phyloP scores from a whole-genome alignment of 148 eudicot species.

The Rhododendron kiyosumense region DNA sequence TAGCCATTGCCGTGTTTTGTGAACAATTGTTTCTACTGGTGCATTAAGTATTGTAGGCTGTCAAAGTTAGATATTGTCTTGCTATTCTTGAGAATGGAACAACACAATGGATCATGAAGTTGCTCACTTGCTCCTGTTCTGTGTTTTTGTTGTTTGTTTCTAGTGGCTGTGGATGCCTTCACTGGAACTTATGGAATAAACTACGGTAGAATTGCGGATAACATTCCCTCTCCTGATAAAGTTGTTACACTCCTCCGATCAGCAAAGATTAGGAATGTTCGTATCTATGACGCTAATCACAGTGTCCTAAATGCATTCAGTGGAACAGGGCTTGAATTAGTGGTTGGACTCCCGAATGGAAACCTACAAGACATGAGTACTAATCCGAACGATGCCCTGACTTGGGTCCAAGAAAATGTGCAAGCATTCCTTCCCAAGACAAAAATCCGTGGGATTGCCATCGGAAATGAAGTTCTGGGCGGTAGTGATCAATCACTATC shows the following conservation, averaged over 20 bases:
- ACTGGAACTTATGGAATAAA: slow-evolving; percentile 62
- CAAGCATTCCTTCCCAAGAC: slow-evolving; percentile 49
- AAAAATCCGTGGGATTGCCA: slow-evolving; percentile 58
- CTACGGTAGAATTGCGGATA: slow-evolving; percentile 69
- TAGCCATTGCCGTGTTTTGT: background rate
- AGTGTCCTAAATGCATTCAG: slow-evolving; percentile 63
- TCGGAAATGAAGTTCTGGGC: slow-evolving; percentile 71
- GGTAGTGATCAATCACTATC: slow-evolving; percentile 37
- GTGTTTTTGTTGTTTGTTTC: slow-evolving; percentile 7
- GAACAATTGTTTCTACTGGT: background rate
- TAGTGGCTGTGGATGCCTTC: slow-evolving; percentile 18
- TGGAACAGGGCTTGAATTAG: slow-evolving; percentile 64
- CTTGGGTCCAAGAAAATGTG: slow-evolving; percentile 65
- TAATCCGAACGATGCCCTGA: slow-evolving; percentile 49
- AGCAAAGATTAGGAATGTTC: slow-evolving; percentile 62
- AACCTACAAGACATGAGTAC: slow-evolving; percentile 43
- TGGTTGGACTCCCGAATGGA: slow-evolving; percentile 63
- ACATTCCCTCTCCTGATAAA: slow-evolving; percentile 59
- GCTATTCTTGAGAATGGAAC: background rate
- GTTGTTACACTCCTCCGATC: slow-evolving; percentile 48
- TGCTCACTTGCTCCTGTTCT: background rate
- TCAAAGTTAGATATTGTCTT: background rate
- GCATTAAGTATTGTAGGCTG: background rate
- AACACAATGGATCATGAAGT: background rate
- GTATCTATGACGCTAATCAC: slow-evolving; percentile 61